Conservation (phyloP, 2,329 filamentous ascomycete species). For the Davidsoniella neocaledoniae region DNA sequence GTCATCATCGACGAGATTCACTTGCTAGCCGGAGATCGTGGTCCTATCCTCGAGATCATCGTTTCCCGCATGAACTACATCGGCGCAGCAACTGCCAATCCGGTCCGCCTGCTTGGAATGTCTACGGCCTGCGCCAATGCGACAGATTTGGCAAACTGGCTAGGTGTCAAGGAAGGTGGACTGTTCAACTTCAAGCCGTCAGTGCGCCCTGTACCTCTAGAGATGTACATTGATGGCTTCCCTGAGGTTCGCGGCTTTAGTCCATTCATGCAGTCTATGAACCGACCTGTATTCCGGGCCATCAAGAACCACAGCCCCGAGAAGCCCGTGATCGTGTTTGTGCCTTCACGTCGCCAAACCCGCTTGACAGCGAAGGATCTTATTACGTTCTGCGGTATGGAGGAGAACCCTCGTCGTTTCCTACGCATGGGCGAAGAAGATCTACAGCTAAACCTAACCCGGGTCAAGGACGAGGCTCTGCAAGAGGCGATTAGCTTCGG, state of each 20-base stretch:
- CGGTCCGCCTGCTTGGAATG: constrained; percentile 91
- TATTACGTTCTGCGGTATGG: constrained; percentile 96
- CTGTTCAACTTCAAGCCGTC: constrained; percentile 97
- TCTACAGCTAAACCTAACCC: constrained; percentile 65
- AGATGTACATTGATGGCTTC: constrained; percentile 96
- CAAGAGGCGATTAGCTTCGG: constrained; percentile 93
- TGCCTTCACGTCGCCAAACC: constrained; percentile 87
- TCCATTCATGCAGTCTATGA: constrained; percentile 98
- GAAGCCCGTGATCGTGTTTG: constrained; percentile 96
- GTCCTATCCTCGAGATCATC: constrained; percentile 96
- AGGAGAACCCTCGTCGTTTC: constrained; percentile 89
- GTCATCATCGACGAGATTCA: constrained; percentile 99
- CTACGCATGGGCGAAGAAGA: constrained; percentile 91
- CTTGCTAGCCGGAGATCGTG: constrained; percentile 85
- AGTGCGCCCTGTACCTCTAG: constrained; percentile 84
- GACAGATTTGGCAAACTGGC: constrained; percentile 83
- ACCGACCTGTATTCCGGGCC: constrained; percentile 85
- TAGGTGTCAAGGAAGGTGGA: constrained; percentile 76
- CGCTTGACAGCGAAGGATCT: constrained; percentile 88
- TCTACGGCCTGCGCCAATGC: constrained; percentile 97
- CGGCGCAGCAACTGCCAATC: constrained; percentile 75
- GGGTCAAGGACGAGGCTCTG: constrained; percentile 84
- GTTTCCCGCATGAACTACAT: constrained; percentile 96
- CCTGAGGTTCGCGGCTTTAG: constrained; percentile 91
- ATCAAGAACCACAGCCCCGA: constrained; percentile 93